phyloP scores from a whole-genome alignment of 2,329 filamentous ascomycete genomes.

The Pseudocercospora fuligena region DNA sequence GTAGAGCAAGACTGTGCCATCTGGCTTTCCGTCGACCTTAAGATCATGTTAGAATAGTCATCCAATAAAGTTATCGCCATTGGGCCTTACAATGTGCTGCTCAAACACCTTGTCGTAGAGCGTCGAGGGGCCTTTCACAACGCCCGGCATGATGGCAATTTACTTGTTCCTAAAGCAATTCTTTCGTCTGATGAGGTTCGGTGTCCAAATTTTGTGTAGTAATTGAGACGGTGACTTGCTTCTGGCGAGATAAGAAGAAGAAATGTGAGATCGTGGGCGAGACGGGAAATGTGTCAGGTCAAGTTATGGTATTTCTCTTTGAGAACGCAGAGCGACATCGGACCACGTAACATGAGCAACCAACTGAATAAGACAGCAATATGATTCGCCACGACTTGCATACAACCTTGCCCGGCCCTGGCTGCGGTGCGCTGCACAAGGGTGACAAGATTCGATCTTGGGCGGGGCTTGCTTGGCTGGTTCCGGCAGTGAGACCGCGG shows the following conservation, averaged over 20 bases:
- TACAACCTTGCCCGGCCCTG: neutral
- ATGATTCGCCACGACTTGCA: neutral
- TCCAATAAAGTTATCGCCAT: neutral
- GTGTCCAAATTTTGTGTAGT: neutral
- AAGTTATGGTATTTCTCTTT: neutral
- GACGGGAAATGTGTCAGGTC: neutral
- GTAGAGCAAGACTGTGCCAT: conserved; percentile 90
- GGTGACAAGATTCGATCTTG: neutral
- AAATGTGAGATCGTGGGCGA: neutral
- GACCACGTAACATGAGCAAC: neutral
- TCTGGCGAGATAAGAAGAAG: neutral
- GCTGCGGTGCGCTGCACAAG: too few relatives aligned
- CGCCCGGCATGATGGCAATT: conserved; percentile 37
- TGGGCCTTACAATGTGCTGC: conserved; percentile 70
- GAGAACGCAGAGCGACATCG: neutral
- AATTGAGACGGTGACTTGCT: neutral
- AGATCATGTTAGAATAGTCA: conserved; percentile 10
- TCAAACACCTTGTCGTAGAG: conserved; percentile 95
- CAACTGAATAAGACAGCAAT: neutral
- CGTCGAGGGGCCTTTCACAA: conserved; percentile 38
- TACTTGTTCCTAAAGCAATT: neutral
- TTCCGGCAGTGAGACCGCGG: neutral
- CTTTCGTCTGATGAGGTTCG: neutral
- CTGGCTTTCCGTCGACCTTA: conserved; percentile 80
- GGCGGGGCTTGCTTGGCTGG: neutral